Conservation (phyloP, 2,329 filamentous ascomycete species). For the Didymella segeticola region DNA sequence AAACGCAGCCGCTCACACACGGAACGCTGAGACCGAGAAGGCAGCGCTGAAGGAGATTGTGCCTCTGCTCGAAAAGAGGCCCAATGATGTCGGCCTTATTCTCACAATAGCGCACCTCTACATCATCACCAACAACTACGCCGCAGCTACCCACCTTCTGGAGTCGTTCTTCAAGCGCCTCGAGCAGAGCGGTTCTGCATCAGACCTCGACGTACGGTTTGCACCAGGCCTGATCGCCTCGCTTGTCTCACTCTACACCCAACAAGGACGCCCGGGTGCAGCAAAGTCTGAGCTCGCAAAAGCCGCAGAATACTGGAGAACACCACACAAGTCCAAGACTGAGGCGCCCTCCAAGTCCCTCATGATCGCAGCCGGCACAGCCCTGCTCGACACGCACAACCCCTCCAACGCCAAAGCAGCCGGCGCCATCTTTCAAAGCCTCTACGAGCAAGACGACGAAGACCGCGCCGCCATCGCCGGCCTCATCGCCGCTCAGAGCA, state of each 20-base stretch:
- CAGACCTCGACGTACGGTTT: conserved; percentile 74
- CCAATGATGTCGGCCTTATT: conserved; percentile 79
- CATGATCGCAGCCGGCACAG: conserved; percentile 76
- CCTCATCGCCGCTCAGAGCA: conserved; percentile 81
- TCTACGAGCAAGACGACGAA: conserved; percentile 69
- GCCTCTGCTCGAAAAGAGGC: conserved; percentile 73
- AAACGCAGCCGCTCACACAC: conserved; percentile 76
- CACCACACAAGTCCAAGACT: conserved; percentile 59
- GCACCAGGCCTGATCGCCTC: conserved; percentile 85
- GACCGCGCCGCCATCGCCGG: conserved; percentile 79
- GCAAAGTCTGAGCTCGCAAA: conserved; percentile 77
- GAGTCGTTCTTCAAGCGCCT: conserved; percentile 77
- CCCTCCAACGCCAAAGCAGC: conserved; percentile 72
- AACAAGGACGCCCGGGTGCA: conserved; percentile 74
- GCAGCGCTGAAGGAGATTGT: conserved; percentile 73
- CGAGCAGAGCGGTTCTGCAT: conserved; percentile 64
- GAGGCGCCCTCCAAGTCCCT: conserved; percentile 62
- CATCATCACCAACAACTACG: conserved; percentile 72
- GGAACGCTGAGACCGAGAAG: conserved; percentile 66
- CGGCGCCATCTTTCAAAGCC: conserved; percentile 76
- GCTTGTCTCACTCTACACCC: conserved; percentile 77
- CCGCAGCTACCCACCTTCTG: conserved; percentile 75
- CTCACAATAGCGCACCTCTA: conserved; percentile 85
- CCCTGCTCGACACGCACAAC: conserved; percentile 78
- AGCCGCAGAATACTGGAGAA: conserved; percentile 81